Percentiles rank a stretch among this genome's conserved stretches.
These are phyloP conservation scores for Mycena pura DNA, from an alignment of 768 basidiomycete species.

Conservation along the genomic window DNA sequence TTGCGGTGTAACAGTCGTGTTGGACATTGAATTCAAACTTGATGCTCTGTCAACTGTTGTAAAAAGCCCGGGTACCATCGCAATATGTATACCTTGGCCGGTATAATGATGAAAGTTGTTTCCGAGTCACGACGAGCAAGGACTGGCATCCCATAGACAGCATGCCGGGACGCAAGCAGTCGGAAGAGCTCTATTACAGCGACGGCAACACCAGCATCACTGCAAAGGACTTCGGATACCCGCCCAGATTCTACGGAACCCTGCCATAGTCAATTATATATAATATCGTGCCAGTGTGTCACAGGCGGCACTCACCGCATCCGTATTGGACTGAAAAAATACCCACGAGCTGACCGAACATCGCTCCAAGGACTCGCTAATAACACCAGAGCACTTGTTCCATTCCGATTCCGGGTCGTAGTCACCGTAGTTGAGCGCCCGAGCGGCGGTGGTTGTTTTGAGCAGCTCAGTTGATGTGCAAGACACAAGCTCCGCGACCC, in stretches of 20 bases:
- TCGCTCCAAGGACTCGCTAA: neutral
- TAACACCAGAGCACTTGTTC: neutral
- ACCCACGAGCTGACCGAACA: neutral
- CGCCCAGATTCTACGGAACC: neutral
- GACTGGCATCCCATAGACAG: neutral
- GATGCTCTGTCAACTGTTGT: neutral
- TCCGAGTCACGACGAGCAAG: neutral
- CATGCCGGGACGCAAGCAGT: neutral
- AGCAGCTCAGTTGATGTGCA: no score
- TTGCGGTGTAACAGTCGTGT: constrained; percentile 28
- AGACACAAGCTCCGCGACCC: no score
- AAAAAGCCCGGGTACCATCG: no score
- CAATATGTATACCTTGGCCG: neutral
- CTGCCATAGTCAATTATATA: neutral
- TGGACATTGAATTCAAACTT: constrained; percentile 33
- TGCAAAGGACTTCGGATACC: neutral
- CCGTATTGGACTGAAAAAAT: neutral
- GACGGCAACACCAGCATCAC: no score
- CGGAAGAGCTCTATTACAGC: neutral
- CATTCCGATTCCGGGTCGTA: neutral
- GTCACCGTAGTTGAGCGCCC: neutral
- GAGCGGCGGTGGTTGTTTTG: neutral
- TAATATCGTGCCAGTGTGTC: neutral
- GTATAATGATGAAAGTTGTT: neutral
- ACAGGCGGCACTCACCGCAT: neutral